Conservation (phyloP, 2,329 filamentous ascomycete genomes). For the Pseudocercospora ulei region DNA sequence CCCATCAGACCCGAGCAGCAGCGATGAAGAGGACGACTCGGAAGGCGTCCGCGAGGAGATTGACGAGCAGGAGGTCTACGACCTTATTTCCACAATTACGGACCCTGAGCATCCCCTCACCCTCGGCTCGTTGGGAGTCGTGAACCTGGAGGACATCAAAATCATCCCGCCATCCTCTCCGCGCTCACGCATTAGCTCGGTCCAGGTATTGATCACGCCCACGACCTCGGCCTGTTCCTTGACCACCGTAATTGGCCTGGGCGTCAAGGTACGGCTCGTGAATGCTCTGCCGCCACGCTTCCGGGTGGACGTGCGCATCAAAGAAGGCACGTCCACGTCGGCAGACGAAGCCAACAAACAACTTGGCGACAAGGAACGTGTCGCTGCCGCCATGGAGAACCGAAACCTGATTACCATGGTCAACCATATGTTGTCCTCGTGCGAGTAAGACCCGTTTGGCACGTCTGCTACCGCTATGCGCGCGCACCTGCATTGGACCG, state of each 20-base stretch:
- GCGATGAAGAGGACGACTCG: slow-evolving; percentile 42
- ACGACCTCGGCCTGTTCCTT: slow-evolving; percentile 96
- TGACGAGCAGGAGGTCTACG: slow-evolving; percentile 94
- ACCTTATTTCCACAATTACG: slow-evolving; percentile 87
- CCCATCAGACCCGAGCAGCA: slow-evolving; percentile 37
- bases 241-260: slow-evolving; percentile 89
- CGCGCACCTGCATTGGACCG: no score
- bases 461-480: no score
- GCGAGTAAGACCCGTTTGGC: no score
- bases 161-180: slow-evolving; percentile 59
- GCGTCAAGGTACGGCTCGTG: slow-evolving; percentile 82
- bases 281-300: slow-evolving; percentile 85
- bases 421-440: slow-evolving; percentile 68
- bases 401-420: slow-evolving; percentile 78
- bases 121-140: slow-evolving; percentile 82
- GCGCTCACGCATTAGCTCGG: slow-evolving; percentile 57
- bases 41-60: slow-evolving; percentile 69
- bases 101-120: slow-evolving; percentile 95
- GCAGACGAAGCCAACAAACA: slow-evolving; percentile 97
- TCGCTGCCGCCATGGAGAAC: slow-evolving; percentile 90
- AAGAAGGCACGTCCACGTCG: slow-evolving; percentile 90
- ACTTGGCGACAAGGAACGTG: slow-evolving; percentile 87
- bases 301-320: slow-evolving; percentile 83
- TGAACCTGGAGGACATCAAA: slow-evolving; percentile 88
- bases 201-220: slow-evolving; percentile 82